phyloP scores from a whole-genome alignment of 768 basidiomycete genomes.

The Trametes cubensis region DNA sequence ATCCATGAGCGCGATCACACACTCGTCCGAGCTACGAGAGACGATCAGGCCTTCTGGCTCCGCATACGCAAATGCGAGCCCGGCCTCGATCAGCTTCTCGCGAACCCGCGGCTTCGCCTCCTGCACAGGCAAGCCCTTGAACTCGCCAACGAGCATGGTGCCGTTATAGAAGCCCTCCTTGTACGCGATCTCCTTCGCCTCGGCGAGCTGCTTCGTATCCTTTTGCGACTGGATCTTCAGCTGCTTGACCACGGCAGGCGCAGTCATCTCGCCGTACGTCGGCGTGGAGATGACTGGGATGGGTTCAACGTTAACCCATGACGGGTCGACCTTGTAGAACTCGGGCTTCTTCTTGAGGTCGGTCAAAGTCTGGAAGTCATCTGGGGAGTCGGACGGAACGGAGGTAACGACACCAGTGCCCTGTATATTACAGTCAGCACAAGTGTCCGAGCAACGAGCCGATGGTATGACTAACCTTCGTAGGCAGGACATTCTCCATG shows the following conservation, averaged over 20 bases:
- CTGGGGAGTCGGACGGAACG: constrained; percentile 97
- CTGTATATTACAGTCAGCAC: constrained; percentile 36
- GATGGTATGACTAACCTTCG: constrained; percentile 58
- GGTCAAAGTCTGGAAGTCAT: constrained; percentile 87
- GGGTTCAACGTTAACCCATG: constrained; percentile 84
- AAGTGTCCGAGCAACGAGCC: too few species aligned
- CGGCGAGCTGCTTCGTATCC: constrained; percentile 88
- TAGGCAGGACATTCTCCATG: constrained; percentile 98
- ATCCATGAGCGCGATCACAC: constrained; percentile 96
- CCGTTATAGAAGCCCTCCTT: constrained; percentile 98
- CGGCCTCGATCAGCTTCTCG: constrained; percentile 75
- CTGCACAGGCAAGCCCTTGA: constrained; percentile 84
- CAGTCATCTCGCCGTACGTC: constrained; percentile 90
- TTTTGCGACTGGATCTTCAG: constrained; percentile 96
- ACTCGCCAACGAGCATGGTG: constrained; percentile 88
- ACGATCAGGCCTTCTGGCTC: constrained; percentile 93
- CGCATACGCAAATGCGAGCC: constrained; percentile 86
- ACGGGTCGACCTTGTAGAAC: constrained; percentile 91
- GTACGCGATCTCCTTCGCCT: constrained; percentile 97
- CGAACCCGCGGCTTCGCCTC: constrained; percentile 92
- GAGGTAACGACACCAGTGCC: constrained; percentile 99
- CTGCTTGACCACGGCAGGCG: constrained; percentile 79
- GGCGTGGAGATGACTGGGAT: constrained; percentile 88
- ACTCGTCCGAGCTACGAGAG: constrained; percentile 92
- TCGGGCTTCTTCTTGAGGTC: constrained; percentile 96